Base-by-base conservation (phyloP, 2,329 filamentous ascomycete species). In the Penicillium sp. region DNA sequence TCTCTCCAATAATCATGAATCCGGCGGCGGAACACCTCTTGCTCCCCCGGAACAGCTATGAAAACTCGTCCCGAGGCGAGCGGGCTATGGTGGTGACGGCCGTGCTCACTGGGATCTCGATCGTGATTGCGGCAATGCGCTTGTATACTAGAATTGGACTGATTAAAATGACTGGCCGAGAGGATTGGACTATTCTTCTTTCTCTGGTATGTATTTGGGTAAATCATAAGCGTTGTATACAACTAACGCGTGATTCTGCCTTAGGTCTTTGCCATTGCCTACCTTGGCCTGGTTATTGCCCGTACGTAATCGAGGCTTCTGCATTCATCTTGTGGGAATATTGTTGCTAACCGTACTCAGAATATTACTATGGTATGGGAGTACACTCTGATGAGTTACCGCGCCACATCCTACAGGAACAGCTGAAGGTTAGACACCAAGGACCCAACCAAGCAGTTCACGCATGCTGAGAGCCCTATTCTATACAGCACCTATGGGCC, bases 151-250 rank as follows among this genome's bases (percentile, higher is more conserved):
- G 73, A 44, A 35, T 70, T 17, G 68, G 70, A 1, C 52, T 75
- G 58, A 70, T 75, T 66, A 75, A 74, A 50, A 57, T 69, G n/a
- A 73, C 67, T 31, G 73, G 73, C n/a, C 71, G 69, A n/a, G 73
- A 75, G 57, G 73, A 75, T 58, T 74, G 69, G 67, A 68, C 66
- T n/a, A 73, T 75, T 60, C 15, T 74, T 6, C 52, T 64, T 19
- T 69, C 73, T 52, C 31, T 74, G 64, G 68, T 73, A 62, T 31
- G 69, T 52, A 17, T 19, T 21, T 7, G 19, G 5, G 15, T 13
- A 6, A 19, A 3, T 7, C 8, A 9, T 48, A 51, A 35, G 29
- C 9, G 5, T 23, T 11, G 9, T 19, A 45, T 35, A 5, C 31
- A 17, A 21, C 21, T 51, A 31, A 56, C n/a, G 19, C 9, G 44